Conservation (phyloP, 169 alveolate species). For the Eimeria falciformis region DNA sequence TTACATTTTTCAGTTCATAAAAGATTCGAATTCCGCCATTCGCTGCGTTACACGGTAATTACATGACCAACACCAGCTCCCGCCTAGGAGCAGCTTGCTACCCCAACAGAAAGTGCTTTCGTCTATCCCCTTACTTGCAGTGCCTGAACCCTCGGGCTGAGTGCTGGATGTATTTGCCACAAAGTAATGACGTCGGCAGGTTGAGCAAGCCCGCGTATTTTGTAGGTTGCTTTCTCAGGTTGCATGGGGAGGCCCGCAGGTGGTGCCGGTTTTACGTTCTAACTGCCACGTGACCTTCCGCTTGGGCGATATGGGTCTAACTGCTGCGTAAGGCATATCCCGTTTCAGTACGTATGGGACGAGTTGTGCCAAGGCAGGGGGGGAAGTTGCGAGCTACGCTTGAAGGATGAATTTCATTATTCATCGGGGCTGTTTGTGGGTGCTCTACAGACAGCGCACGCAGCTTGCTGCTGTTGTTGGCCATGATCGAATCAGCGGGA, state of each 20-base stretch:
- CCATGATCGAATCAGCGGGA: not conserved
- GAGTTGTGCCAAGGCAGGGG: too few species aligned
- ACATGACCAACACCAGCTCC: too few species aligned
- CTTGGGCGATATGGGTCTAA: not conserved
- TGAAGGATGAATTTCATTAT: not conserved
- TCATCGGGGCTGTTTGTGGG: not conserved
- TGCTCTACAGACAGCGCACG: slow-evolving; percentile 12
- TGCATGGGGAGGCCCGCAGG: slow-evolving; percentile 29
- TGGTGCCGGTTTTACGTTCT: not conserved
- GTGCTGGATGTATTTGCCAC: not conserved
- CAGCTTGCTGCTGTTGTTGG: slow-evolving; percentile 14
- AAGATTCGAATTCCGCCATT: slow-evolving; percentile 62
- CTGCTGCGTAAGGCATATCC: slow-evolving; percentile 27
- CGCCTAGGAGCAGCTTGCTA: too few species aligned
- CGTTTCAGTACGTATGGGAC: not conserved
- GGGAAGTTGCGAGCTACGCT: too few species aligned
- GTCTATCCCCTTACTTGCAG: too few species aligned
- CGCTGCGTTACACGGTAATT: slow-evolving; percentile 46
- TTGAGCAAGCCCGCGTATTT: not conserved
- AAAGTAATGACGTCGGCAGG: too few species aligned
- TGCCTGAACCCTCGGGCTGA: not conserved
- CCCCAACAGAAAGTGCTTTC: too few species aligned
- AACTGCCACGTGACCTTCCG: not conserved
- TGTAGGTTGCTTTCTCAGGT: not conserved
- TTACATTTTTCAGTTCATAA: slow-evolving; percentile 9